Evolutionary conservation across 2,329 filamentous ascomycete species (phyloP).

Genomic region (Chaetomiaceae sp.): DNA sequence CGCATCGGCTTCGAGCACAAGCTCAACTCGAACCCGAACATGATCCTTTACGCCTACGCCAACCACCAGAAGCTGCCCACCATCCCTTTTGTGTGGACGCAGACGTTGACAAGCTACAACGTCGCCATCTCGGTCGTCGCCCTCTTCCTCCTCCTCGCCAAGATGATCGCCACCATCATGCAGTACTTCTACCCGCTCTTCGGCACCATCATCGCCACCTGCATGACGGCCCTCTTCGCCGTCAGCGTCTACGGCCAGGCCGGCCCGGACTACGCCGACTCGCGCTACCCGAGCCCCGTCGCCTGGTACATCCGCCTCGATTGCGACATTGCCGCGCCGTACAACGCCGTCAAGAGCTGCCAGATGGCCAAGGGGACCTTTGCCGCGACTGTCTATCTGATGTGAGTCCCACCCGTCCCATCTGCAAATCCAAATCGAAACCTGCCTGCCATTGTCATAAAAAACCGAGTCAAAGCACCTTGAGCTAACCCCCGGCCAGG

Average conservation of each 20-base stretch:
- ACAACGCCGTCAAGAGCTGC: constrained; percentile 55
- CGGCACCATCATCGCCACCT: constrained; percentile 52
- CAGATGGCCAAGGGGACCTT: constrained; percentile 63
- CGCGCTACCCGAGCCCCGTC: constrained; percentile 53
- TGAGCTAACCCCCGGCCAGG: constrained; percentile 36
- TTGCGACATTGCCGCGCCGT: constrained; percentile 56
- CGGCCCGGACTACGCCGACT: constrained; percentile 67
- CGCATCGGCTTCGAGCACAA: constrained; percentile 63
- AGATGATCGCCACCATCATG: constrained; percentile 65
- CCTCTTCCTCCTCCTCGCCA: constrained; percentile 70
- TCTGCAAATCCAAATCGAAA: neutral
- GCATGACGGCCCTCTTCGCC: constrained; percentile 57
- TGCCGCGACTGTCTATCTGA: constrained; percentile 59
- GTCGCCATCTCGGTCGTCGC: constrained; percentile 70
- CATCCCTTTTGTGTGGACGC: constrained; percentile 67
- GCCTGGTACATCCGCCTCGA: constrained; percentile 73
- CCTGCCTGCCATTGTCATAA: no score
- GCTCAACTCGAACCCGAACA: constrained; percentile 69
- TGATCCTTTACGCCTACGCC: constrained; percentile 67
- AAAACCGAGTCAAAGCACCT: no score
- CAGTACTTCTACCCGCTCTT: constrained; percentile 65
- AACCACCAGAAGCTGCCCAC: constrained; percentile 61
- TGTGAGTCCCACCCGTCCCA: constrained; percentile 48
- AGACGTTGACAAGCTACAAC: constrained; percentile 72
- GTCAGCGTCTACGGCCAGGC: constrained; percentile 66